Conservation (phyloP, 1,284 basidiomycete species). For the Wallemia hederae region DNA sequence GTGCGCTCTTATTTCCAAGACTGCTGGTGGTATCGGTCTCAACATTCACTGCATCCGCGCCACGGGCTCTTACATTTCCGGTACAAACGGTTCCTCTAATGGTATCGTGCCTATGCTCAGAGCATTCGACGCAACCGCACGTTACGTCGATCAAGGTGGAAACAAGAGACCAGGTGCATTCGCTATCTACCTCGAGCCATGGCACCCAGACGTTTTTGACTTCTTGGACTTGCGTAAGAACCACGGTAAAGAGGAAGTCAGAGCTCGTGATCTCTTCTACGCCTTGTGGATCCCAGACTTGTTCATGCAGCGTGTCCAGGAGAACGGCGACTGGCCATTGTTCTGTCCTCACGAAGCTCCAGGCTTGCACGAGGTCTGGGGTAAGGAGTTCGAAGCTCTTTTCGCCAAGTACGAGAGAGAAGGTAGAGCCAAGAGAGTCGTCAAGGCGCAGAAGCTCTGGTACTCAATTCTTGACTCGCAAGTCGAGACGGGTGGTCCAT, state of each 20-base stretch:
- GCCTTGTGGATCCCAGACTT: constrained; percentile 95
- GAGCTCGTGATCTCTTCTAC: constrained; percentile 92
- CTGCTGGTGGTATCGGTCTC: constrained; percentile 88
- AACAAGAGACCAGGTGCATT: constrained; percentile 99
- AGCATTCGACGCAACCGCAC: constrained; percentile 90
- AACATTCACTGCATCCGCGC: constrained; percentile 92
- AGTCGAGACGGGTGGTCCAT: constrained; percentile 91
- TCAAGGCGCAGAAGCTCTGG: constrained; percentile 96
- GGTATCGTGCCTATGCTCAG: constrained; percentile 99
- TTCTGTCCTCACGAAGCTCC: constrained; percentile 97
- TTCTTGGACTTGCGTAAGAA: constrained; percentile 97
- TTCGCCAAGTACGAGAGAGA: constrained; percentile 77
- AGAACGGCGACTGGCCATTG: constrained; percentile 68
- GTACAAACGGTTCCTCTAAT: constrained; percentile 93
- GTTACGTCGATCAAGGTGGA: constrained; percentile 96
- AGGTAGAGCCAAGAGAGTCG: constrained; percentile 55
- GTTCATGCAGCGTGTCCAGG: constrained; percentile 86
- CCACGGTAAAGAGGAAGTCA: constrained; percentile 93
- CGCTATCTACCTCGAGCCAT: constrained; percentile 81
- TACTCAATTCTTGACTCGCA: constrained; percentile 90
- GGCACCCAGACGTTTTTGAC: constrained; percentile 93
- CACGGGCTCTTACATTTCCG: constrained; percentile 68
- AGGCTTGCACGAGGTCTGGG: constrained; percentile 63
- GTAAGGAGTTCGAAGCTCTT: constrained; percentile 67
- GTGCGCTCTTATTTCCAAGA: constrained; percentile 98